Evolutionary conservation across 202 grass and related monocot genomes (phyloP).

Genomic region (Carex arenaria): DNA sequence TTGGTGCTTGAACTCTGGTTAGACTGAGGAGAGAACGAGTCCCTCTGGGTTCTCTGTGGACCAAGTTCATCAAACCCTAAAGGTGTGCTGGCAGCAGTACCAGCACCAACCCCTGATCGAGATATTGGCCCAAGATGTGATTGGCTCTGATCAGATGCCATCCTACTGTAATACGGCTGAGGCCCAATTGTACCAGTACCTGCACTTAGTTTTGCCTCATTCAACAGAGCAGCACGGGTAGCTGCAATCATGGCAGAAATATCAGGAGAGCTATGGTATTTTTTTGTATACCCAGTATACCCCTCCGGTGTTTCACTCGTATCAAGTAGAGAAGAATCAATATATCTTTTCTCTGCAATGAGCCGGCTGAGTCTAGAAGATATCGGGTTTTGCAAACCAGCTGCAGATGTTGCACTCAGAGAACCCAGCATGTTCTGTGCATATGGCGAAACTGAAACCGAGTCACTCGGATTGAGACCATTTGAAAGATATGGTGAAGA

Average conservation of each 20-base stretch:
- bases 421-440: slow-evolving; percentile 56
- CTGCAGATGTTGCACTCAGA: slow-evolving; percentile 37
- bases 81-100: slow-evolving; percentile 14
- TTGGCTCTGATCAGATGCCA: slow-evolving; percentile 61
- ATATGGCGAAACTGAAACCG: slow-evolving; percentile 40
- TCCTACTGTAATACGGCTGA: slow-evolving; percentile 49
- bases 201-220: slow-evolving; percentile 59
- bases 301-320: slow-evolving; percentile 32
- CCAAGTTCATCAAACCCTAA: slow-evolving; percentile 64
- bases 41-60: slow-evolving; percentile 50
- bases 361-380: slow-evolving; percentile 43
- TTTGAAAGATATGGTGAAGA: slow-evolving; percentile 36
- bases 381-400: slow-evolving; percentile 52
- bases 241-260: slow-evolving; percentile 93
- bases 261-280: slow-evolving; percentile 98
- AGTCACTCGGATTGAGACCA: slow-evolving; percentile 35
- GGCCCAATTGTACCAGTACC: slow-evolving; percentile 46
- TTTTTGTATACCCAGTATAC: slow-evolving; percentile 66
- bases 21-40: slow-evolving; percentile 51
- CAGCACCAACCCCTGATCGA: slow-evolving; percentile 27
- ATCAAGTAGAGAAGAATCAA: slow-evolving; percentile 56
- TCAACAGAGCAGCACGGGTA: slow-evolving; percentile 54
- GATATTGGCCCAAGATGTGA: slow-evolving; percentile 40
- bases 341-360: slow-evolving; percentile 55
- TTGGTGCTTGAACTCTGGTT: slow-evolving; percentile 39